These are phyloP conservation scores for Calocybe cyanea DNA, from an alignment of 768 basidiomycete species.

Conservation along the genomic window DNA sequence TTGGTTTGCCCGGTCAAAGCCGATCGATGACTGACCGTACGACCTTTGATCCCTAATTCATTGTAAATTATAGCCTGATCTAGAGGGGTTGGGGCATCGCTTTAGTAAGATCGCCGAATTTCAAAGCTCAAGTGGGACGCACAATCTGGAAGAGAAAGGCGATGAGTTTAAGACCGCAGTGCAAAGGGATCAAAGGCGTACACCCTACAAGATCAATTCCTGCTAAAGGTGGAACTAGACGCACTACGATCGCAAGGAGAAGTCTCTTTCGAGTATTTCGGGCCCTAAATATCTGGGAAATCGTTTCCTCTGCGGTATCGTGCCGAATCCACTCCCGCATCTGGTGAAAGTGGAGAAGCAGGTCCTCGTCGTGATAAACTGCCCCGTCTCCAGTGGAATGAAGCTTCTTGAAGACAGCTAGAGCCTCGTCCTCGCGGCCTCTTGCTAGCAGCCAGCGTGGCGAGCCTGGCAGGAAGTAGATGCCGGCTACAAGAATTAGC, in stretches of 20 bases:
- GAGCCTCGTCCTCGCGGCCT: slow-evolving; percentile 6
- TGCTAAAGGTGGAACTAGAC: slow-evolving; percentile 7
- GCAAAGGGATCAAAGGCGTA: background rate
- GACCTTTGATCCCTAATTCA: slow-evolving; percentile 6
- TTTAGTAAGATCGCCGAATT: too few relatives aligned
- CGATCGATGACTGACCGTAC: slow-evolving; percentile 2
- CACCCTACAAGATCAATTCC: slow-evolving; percentile 10
- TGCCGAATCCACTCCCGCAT: slow-evolving; percentile 8
- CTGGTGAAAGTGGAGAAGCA: slow-evolving; percentile 1
- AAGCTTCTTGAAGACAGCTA: slow-evolving; percentile 2
- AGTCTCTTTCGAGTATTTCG: slow-evolving; percentile 6
- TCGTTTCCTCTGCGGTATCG: background rate
- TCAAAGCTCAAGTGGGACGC: too few relatives aligned
- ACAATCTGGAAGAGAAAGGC: background rate
- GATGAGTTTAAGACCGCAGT: background rate
- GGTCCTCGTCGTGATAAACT: background rate
- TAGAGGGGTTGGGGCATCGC: background rate
- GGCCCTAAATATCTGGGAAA: slow-evolving; percentile 6
- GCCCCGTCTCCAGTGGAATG: background rate
- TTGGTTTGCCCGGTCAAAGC: too few relatives aligned
- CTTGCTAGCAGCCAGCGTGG: slow-evolving; percentile 8
- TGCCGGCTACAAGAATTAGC: slow-evolving; percentile 3
- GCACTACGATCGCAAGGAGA: slow-evolving; percentile 8
- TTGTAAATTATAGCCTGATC: slow-evolving; percentile 8
- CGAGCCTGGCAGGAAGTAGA: slow-evolving; percentile 2